Evolutionary conservation across 495 filamentous ascomycete species (phyloP).

Genomic region (Xylaria nigripes): DNA sequence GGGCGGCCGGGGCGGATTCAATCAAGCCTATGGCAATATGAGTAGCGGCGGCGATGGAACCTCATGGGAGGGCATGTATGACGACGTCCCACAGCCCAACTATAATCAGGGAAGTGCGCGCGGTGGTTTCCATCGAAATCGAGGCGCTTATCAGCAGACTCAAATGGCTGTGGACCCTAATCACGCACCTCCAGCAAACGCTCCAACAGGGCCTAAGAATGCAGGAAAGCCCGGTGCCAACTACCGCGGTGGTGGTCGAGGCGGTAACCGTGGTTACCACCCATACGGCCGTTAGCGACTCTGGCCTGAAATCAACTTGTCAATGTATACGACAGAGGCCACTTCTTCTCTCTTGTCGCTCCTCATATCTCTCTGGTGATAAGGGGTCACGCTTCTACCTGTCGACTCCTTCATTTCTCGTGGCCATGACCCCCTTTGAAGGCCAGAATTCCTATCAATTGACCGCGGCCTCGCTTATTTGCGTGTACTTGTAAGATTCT

Average conservation of each 20-base stretch:
- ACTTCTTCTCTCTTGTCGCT: background rate
- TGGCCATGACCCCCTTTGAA: background rate
- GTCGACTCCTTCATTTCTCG: background rate
- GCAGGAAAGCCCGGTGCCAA: conserved; percentile 89
- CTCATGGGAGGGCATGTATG: conserved; percentile 99
- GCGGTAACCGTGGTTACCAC: conserved; percentile 67
- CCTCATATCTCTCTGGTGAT: no score
- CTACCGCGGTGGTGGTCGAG: conserved; percentile 88
- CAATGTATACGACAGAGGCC: background rate
- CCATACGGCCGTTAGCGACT: conserved; percentile 50
- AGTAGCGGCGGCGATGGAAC: conserved; percentile 41
- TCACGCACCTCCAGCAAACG: conserved; percentile 78
- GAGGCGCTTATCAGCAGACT: conserved; percentile 28
- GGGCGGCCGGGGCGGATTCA: conserved; percentile 27
- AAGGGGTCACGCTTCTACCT: background rate
- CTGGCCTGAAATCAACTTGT: background rate
- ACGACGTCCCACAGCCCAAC: conserved; percentile 87
- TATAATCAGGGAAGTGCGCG: conserved; percentile 51
- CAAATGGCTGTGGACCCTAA: conserved; percentile 32
- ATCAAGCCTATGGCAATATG: conserved; percentile 19
- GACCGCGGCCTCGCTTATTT: conserved; percentile 14
- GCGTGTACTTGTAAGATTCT: conserved; percentile 19
- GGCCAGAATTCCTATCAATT: conserved; percentile 9
- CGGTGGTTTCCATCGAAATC: conserved; percentile 36
- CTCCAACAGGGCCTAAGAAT: conserved; percentile 94